Evolutionary conservation across 78 protist species (phyloP).

Genomic region (Dictyostelium intermedium): DNA sequence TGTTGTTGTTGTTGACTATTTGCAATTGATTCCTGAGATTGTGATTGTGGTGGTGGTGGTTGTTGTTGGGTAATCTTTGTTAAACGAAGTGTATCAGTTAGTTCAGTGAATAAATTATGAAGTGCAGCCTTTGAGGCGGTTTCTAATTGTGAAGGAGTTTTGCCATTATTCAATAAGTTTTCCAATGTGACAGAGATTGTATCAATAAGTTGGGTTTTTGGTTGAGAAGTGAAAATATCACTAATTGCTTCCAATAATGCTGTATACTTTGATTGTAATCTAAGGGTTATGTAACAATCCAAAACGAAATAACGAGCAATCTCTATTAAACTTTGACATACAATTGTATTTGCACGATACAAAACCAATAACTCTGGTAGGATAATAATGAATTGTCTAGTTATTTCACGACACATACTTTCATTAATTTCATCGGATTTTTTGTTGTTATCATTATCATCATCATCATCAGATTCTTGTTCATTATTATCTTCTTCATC

Average conservation of each 20-base stretch:
- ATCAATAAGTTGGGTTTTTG: neutral
- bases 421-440: neutral
- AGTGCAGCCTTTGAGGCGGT: neutral
- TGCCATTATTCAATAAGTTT: neutral
- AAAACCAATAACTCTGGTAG: constrained; percentile 7
- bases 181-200: constrained; percentile 7
- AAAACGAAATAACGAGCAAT: constrained; percentile 17
- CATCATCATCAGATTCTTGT: neutral
- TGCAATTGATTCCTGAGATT: neutral
- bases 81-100: neutral
- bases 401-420: neutral
- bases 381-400: constrained; percentile 2
- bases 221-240: neutral
- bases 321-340: constrained; percentile 10
- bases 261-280: constrained; percentile 36
- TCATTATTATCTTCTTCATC: neutral
- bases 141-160: constrained; percentile 56
- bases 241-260: neutral
- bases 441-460: neutral
- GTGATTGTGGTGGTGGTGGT: neutral
- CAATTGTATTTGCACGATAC: neutral
- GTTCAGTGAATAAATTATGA: neutral
- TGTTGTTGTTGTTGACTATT: neutral
- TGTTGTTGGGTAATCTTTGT: neutral
- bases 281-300: constrained; percentile 1